Conservation (phyloP, 2,329 filamentous ascomycete genomes). For the Trichoderma sp. region DNA sequence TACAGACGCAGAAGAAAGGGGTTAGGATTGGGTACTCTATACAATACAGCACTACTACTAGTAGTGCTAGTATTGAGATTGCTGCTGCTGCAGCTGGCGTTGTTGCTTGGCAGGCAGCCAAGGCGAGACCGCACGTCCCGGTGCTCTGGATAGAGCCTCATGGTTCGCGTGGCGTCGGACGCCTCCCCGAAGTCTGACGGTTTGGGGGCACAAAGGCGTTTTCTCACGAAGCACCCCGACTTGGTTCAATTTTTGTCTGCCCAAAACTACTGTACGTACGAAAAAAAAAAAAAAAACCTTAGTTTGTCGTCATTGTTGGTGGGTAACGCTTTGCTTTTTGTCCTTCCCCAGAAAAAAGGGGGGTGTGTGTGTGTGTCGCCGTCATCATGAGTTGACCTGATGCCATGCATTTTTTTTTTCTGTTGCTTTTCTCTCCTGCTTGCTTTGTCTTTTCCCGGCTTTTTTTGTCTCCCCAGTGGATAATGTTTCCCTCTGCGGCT, state of each 20-base stretch:
- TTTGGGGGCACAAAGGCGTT: not conserved
- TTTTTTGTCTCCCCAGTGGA: not conserved
- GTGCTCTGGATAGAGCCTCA: not conserved
- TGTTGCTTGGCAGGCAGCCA: not conserved
- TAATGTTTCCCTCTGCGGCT: not conserved
- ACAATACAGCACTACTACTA: too few species aligned
- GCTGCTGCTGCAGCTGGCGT: not conserved
- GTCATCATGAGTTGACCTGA: not conserved
- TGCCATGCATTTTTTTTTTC: not conserved
- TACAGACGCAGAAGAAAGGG: constrained; percentile 1
- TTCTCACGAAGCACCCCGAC: not conserved
- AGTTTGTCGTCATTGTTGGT: not conserved
- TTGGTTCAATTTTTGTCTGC: not conserved
- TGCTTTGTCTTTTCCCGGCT: too few species aligned
- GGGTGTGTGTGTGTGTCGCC: not conserved
- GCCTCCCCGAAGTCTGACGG: constrained; percentile 11
- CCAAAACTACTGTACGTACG: too few species aligned
- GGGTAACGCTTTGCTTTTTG: not conserved
- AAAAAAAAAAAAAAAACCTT: too few species aligned
- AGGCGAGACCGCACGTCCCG: constrained; percentile 1
- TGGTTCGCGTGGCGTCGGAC: not conserved
- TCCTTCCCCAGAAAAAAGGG: not conserved
- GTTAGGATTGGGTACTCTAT: not conserved
- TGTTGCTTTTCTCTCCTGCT: not conserved
- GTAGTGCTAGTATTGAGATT: too few species aligned